Conservation (phyloP, 768 basidiomycete genomes). For the Russula lepida region DNA sequence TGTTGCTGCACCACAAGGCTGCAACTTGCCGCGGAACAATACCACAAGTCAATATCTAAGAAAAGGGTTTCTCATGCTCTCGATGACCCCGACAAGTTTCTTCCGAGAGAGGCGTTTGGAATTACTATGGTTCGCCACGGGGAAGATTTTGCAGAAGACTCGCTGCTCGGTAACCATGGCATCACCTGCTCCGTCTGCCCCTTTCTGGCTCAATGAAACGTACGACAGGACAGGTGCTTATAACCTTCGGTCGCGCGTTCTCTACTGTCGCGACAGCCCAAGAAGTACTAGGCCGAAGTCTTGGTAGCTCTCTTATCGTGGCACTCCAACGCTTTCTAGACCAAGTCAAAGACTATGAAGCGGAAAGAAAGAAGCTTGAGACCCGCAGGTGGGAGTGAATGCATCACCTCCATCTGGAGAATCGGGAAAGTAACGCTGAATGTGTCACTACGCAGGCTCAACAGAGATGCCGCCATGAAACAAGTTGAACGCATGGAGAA, state of each 20-base stretch:
- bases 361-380: conserved; percentile 77
- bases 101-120: conserved; percentile 35
- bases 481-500: conserved; percentile 61
- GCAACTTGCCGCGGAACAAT: conserved; percentile 18
- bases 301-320: conserved; percentile 64
- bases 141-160: conserved; percentile 29
- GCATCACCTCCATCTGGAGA: conserved; percentile 17
- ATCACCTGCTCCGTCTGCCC: neutral
- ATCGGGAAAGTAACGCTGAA: neutral
- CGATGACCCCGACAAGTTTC: conserved; percentile 31
- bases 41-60: conserved; percentile 20
- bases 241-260: conserved; percentile 72
- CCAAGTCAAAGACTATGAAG: conserved; percentile 78
- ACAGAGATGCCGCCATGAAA: conserved; percentile 65
- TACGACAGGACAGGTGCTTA: conserved; percentile 54
- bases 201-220: neutral
- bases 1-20: conserved; percentile 1
- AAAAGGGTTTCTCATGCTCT: conserved; percentile 30
- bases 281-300: conserved; percentile 64
- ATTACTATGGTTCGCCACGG: conserved; percentile 38
- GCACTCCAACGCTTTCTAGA: conserved; percentile 58
- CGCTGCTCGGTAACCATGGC: conserved; percentile 15
- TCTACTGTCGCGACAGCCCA: conserved; percentile 81
- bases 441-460: conserved; percentile 40
- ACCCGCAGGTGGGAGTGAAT: conserved; percentile 53